A percentile compares a stretch with the other conserved stretches of the same genome.
Evolutionary conservation across 163 green algal genomes (phyloP).

Genomic region (Prototheca wickerhamii): DNA sequence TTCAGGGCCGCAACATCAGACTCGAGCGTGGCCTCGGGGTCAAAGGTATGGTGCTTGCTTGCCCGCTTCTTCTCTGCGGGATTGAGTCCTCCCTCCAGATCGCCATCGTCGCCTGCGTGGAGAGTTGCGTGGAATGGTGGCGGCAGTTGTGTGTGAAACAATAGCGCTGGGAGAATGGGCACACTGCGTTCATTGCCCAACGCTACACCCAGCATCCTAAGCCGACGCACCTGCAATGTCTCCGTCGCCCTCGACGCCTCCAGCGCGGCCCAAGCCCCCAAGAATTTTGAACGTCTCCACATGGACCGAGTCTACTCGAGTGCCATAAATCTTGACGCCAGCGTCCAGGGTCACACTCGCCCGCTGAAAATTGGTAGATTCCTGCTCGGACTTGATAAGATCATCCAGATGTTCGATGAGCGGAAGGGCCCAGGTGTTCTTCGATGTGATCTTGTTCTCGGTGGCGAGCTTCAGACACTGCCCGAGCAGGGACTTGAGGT

Average conservation of each 20-base stretch:
- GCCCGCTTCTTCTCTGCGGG: background rate
- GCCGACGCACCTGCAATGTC: no score
- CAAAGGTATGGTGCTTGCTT: conserved; percentile 7
- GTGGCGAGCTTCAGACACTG: conserved; percentile 76
- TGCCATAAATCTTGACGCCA: conserved; percentile 87
- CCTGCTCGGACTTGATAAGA: conserved; percentile 31
- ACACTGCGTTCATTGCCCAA: no score
- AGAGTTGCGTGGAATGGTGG: no score
- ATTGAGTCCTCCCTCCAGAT: no score
- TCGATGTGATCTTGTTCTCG: conserved; percentile 88
- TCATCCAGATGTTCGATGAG: conserved; percentile 78
- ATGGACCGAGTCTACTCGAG: conserved; percentile 77
- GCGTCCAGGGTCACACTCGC: conserved; percentile 81
- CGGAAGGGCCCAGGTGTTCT: conserved; percentile 77
- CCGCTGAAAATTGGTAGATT: conserved; percentile 32
- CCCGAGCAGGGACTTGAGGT: conserved; percentile 29
- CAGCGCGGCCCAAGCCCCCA: conserved; percentile 39
- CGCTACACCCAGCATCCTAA: no score
- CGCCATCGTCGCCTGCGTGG: no score
- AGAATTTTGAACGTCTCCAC: conserved; percentile 73
- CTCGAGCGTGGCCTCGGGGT: conserved; percentile 43
- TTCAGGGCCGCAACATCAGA: conserved; percentile 35
- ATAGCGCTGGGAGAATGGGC: no score
- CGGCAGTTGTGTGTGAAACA: no score
- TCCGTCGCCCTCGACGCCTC: conserved; percentile 6